Evolutionary conservation across 495 filamentous ascomycete species (phyloP), one percentile per base, ranked within the genome.

Genomic region (Tetracladium setigerum): DNA sequence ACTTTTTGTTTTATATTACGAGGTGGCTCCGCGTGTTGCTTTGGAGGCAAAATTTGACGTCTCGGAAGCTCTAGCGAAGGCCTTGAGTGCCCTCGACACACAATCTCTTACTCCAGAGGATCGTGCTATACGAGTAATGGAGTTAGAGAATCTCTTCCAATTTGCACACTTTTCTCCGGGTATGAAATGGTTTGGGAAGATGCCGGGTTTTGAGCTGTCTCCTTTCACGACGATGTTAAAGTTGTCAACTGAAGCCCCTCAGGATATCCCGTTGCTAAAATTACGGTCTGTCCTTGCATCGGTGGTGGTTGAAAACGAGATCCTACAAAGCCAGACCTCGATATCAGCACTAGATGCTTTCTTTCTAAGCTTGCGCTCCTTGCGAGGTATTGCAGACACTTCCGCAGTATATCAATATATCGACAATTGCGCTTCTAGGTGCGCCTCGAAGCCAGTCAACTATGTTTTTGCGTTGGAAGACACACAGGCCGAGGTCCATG

Each of bases 31-130:
- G 2, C 81, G 88, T 55, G 64, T 87, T 15, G 89, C 89, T 0
- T 66, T 94, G 24, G 80, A 82, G 47, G 86, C 90, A 42, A 89
- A 79, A 42, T 88, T 95, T 53, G 94, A 96, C 62, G 83, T 91
- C 13, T 87, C 88, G 0, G 62, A 82, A 5, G 67, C 84, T 13
- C 65, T 96, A n/a, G 75, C 84, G 13, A 73, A 79, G 41, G 73
- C 79, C 6, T 64, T 95, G 36, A 67, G 71, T 39, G 64, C 70
- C 34, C 46, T 76, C 5, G 74, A 81, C 17, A 51, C 54, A 12
- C 56, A 69, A 12, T 14, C 53, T 1, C 65, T 62, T 6, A 64
- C 69, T 30, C 66, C 70, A 0, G 66, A 79, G 45, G 69, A 78
- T 38, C 53, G 57, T 38, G 70, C 59, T 0, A 61, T 89, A 38